These are phyloP conservation scores for Epichloe hybrida DNA, from an alignment of 2,329 filamentous ascomycete species.

Conservation along the genomic window DNA sequence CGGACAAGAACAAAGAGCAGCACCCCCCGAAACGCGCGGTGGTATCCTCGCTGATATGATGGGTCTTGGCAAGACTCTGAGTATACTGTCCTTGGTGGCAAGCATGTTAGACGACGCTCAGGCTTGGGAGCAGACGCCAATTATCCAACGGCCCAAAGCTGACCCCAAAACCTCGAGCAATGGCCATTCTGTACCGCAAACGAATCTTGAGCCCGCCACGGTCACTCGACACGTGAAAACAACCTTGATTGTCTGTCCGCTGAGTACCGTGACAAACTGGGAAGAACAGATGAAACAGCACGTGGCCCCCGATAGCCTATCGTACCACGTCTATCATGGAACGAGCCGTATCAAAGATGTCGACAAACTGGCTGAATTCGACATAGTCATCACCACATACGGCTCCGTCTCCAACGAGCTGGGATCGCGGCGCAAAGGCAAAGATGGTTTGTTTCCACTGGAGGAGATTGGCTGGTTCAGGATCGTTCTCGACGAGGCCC, in stretches of 20 bases:
- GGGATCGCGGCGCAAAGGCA: conserved; percentile 46
- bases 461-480: conserved; percentile 82
- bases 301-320: conserved; percentile 49
- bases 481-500: conserved; percentile 86
- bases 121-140: conserved; percentile 43
- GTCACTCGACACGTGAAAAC: conserved; percentile 58
- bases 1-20: conserved; percentile 44
- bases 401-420: conserved; percentile 75
- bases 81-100: conserved; percentile 65
- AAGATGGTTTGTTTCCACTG: conserved; percentile 49
- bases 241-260: conserved; percentile 76
- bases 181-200: conserved; percentile 15
- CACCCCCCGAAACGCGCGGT: conserved; percentile 55
- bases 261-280: conserved; percentile 92
- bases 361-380: conserved; percentile 54
- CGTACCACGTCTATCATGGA: conserved; percentile 79
- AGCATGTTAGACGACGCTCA: conserved; percentile 49
- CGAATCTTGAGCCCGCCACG: conserved; percentile 33
- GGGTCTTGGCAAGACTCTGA: conserved; percentile 79
- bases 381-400: conserved; percentile 88
- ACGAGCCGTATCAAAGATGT: conserved; percentile 57
- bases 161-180: conserved; percentile 25
- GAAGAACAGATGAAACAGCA: conserved; percentile 82
- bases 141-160: conserved; percentile 33
- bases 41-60: conserved; percentile 77